Evolutionary conservation across 768 basidiomycete genomes (phyloP).

Genomic region (Hericium erinaceus): DNA sequence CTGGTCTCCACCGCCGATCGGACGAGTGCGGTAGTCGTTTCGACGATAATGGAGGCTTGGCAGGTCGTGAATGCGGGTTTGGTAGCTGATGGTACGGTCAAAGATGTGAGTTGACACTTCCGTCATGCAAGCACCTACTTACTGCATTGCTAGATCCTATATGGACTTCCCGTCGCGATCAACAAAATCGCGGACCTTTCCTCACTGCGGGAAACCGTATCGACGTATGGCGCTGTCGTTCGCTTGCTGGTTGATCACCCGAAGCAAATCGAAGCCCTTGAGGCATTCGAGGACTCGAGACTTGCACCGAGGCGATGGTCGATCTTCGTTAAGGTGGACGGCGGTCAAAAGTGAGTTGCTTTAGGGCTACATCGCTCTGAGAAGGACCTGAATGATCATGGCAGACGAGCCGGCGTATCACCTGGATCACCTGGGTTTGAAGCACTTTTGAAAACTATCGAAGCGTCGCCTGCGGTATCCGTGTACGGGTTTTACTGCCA

Average conservation of each 20-base stretch:
- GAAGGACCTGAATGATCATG: conserved; percentile 11
- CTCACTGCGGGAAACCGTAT: conserved; percentile 45
- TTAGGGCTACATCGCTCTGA: neutral
- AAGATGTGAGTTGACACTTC: conserved; percentile 38
- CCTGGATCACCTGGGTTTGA: conserved; percentile 46
- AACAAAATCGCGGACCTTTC: conserved; percentile 71
- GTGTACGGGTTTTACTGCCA: conserved; percentile 84
- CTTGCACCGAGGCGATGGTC: conserved; percentile 48
- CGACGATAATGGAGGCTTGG: conserved; percentile 81
- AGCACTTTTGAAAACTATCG: conserved; percentile 40
- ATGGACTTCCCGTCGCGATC: conserved; percentile 61
- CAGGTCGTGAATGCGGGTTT: conserved; percentile 57
- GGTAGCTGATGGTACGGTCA: conserved; percentile 61
- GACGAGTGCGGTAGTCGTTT: conserved; percentile 62
- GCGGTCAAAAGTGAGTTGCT: conserved; percentile 64
- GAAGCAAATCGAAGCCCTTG: conserved; percentile 57
- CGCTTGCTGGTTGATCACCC: conserved; percentile 71
- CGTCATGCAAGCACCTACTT: conserved; percentile 3
- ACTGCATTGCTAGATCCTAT: conserved; percentile 49
- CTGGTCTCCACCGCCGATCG: conserved; percentile 43
- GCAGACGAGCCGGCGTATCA: conserved; percentile 65
- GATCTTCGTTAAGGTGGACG: conserved; percentile 73
- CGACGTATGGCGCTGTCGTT: conserved; percentile 45
- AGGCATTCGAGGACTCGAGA: conserved; percentile 43
- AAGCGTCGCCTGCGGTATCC: conserved; percentile 45